Evolutionary conservation across 2,329 filamentous ascomycete genomes (phyloP), one percentile per base, ranked within the genome.

Genomic region (Hymenoscyphus fructigenus): DNA sequence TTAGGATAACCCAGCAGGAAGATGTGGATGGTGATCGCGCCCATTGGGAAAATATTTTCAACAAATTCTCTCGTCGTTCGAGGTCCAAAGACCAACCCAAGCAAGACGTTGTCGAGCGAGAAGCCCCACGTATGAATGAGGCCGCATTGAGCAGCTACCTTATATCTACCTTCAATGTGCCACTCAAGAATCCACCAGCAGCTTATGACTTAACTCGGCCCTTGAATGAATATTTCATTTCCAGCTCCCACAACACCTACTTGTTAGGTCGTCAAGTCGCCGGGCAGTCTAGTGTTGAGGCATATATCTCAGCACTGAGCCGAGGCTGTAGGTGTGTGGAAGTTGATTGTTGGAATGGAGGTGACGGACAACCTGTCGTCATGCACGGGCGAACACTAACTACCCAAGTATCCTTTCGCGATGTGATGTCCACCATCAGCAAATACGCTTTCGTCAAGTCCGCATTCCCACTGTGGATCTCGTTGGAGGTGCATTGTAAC

Each of bases 181-280:
- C 91, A 2, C 84, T 92, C 53, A 79, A 84, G 32, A 84, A 85
- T 53, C 83, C 85, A 66, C 84, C 86, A n/a, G 78, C 84, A 14
- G 79, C 86, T 32, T 86, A 88, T 63, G 81, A 81, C 5, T 86
- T 97, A 62, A 88, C 96, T 74, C 87, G 91, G 28, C 95, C 95
- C 0, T 81, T 98, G 76, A 97, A 96, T 75, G 94, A 98, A 75
- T 99, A 99, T 78, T 97, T 93, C 81, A 95, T 99, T 70, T 98
- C 94, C 1, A 97, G 93, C 80, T 98, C 95, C 1, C 95, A 99
- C 82, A 99, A 99, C 78, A 99, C 95, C 0, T 99, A 99, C 74
- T 88, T 99, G 0, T 83, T 96, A 4, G 95, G 95, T 15, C 89
- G 93, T 62, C 95, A 99, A 76, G 89, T 98, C 1, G 90, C 88